These are phyloP conservation scores for Aspergillus pseudoterreus DNA, from an alignment of 2,329 filamentous ascomycete genomes.

Conservation along the genomic window DNA sequence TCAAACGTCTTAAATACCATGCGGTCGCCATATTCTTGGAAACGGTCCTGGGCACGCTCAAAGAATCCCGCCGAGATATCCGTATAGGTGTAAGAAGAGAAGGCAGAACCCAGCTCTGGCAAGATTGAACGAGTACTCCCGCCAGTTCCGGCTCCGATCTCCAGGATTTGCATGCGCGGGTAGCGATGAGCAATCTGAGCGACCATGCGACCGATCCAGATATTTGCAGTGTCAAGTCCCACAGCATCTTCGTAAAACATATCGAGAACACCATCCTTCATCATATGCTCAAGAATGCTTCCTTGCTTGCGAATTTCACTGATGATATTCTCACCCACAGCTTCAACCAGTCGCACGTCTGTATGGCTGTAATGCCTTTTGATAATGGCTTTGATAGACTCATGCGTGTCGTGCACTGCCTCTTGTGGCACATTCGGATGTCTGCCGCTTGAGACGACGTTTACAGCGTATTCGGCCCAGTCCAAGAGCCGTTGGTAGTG, in stretches of 20 bases:
- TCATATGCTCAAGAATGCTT: constrained; percentile 34
- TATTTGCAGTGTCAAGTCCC: neutral
- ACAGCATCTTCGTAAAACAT: neutral
- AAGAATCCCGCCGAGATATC: constrained; percentile 46
- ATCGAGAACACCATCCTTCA: constrained; percentile 15
- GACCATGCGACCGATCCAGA: neutral
- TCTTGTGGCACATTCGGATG: neutral
- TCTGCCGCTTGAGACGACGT: neutral
- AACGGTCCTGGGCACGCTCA: constrained; percentile 26
- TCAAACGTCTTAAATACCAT: constrained; percentile 32
- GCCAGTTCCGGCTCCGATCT: constrained; percentile 37
- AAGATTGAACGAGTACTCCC: constrained; percentile 36
- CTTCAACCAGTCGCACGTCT: constrained; percentile 4
- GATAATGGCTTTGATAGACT: neutral
- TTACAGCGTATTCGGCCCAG: constrained; percentile 1
- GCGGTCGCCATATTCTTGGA: constrained; percentile 16
- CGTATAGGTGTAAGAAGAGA: constrained; percentile 42
- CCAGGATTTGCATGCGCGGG: constrained; percentile 2
- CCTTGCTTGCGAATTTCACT: constrained; percentile 26
- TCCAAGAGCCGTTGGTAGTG: constrained; percentile 1
- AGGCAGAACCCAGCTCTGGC: constrained; percentile 22
- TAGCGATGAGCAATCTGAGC: constrained; percentile 3
- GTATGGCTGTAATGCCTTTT: neutral
- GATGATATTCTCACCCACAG: constrained; percentile 26
- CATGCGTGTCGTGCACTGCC: neutral